Evolutionary conservation across 2,329 filamentous ascomycete species (phyloP).

Genomic region (Penicillium sp.): DNA sequence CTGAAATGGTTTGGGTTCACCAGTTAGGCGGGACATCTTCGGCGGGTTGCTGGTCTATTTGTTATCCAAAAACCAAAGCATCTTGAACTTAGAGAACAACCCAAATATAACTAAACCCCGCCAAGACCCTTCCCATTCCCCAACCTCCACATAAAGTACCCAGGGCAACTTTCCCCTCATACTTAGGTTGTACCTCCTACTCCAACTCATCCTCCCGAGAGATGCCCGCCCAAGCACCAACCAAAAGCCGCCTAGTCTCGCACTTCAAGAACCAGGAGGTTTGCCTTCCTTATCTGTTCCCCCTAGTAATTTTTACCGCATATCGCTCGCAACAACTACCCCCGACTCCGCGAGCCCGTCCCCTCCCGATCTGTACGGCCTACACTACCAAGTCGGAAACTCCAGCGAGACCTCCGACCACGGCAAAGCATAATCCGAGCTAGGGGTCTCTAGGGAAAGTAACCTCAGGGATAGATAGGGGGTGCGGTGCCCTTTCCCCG

Average conservation of each 20-base stretch:
- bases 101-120: not conserved
- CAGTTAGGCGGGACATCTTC: not conserved
- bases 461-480: conserved; percentile 35
- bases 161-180: not conserved
- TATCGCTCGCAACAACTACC: too few relatives aligned
- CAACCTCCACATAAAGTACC: conserved; percentile 68
- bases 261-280: conserved; percentile 10
- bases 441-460: conserved; percentile 32
- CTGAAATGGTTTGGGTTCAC: conserved; percentile 34
- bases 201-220: not conserved
- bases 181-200: not conserved
- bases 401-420: conserved; percentile 1
- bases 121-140: conserved; percentile 58
- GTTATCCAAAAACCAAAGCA: too few relatives aligned
- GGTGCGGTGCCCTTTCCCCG: conserved; percentile 35
- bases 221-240: not conserved
- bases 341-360: too few relatives aligned
- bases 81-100: not conserved
- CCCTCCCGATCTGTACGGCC: not conserved
- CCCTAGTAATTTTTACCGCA: too few relatives aligned
- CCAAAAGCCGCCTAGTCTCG: conserved; percentile 12
- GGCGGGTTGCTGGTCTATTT: not conserved
- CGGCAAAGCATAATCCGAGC: conserved; percentile 24
- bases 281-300: not conserved
- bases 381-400: not conserved